Base-by-base conservation (phyloP, 768 basidiomycete species). In the Pleurotus sapidus region DNA sequence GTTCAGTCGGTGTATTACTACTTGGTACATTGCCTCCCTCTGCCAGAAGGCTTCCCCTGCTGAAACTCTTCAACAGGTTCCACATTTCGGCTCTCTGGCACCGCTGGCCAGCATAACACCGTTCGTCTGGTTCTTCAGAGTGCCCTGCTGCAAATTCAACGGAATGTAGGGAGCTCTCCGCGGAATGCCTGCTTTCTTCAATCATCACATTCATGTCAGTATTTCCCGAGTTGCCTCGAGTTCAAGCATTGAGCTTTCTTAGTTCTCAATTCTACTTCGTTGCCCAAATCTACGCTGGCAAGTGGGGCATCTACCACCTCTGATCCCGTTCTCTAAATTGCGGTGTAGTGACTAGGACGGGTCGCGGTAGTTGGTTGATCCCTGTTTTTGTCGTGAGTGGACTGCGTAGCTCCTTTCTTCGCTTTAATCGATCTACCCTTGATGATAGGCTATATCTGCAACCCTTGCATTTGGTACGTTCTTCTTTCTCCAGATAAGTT, bases 221-320 rank as follows among this genome's bases (percentile, higher is more conserved):
- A 25, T 30, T 30, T 7, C 27, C 5, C 27, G 6, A 7, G 27
- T 30, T 30, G 27, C 27, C 27, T 30, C 27, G 7, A 9, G 6
- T 7, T 30, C 27, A 30, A 30, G 5, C 27, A 30, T 6, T 30
- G 42, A n/a, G 40, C 11, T 51, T 12, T 23, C 20, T 37, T 43
- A 78, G 78, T 37, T 78, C 78, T 11, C 78, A 80, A 57, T 61
- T 74, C 59, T 77, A 74, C 62, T 79, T 80, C 56, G 76, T 72
- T 5, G 67, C 72, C 51, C 77, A 79, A 60, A 62, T 79, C 3
- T 69, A 76, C 46, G 61, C 62, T 12, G 74, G 75, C 74, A 50
- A 18, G 66, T 57, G 6, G 9, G 25, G 18, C n/a, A 6, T 46
- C 40, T 46, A 24, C 45, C 37, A 14, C 49, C 17, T 6, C 15